Conservation (phyloP, 306 rosid genomes). For the Quercus robur region DNA sequence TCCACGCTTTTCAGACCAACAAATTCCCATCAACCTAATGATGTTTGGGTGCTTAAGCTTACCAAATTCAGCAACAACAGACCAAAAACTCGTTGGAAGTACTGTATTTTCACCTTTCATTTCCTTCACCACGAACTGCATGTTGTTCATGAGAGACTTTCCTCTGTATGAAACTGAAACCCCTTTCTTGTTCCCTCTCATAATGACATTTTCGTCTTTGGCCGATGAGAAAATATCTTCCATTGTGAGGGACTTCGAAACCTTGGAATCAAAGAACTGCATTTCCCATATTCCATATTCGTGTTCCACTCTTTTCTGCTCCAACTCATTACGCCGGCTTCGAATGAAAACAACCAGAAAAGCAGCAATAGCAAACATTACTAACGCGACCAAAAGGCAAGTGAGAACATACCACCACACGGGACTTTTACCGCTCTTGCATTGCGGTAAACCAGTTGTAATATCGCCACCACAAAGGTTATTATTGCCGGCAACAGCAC, state of each 20-base stretch:
- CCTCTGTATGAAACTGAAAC: slow-evolving; percentile 42
- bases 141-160: slow-evolving; percentile 33
- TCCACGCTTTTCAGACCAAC: slow-evolving; percentile 53
- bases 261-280: slow-evolving; percentile 46
- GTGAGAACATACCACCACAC: slow-evolving; percentile 45
- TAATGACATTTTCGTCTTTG: slow-evolving; percentile 42
- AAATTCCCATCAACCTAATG: slow-evolving; percentile 46
- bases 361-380: slow-evolving; percentile 19
- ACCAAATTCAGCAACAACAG: slow-evolving; percentile 43
- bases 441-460: slow-evolving; percentile 55
- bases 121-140: slow-evolving; percentile 54
- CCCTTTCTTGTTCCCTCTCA: slow-evolving; percentile 37
- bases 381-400: slow-evolving; percentile 32
- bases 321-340: slow-evolving; percentile 28
- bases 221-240: slow-evolving; percentile 46
- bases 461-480: slow-evolving; percentile 43
- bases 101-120: slow-evolving; percentile 30
- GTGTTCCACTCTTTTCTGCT: slow-evolving; percentile 43
- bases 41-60: slow-evolving; percentile 55
- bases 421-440: slow-evolving; percentile 31
- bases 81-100: slow-evolving; percentile 44
- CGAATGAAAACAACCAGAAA: slow-evolving; percentile 27
- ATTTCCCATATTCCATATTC: slow-evolving; percentile 69
- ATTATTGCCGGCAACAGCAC: slow-evolving; percentile 67
- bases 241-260: slow-evolving; percentile 32